phyloP scores from a whole-genome alignment of 2,329 filamentous ascomycete species.

The Epichloe bromicola region DNA sequence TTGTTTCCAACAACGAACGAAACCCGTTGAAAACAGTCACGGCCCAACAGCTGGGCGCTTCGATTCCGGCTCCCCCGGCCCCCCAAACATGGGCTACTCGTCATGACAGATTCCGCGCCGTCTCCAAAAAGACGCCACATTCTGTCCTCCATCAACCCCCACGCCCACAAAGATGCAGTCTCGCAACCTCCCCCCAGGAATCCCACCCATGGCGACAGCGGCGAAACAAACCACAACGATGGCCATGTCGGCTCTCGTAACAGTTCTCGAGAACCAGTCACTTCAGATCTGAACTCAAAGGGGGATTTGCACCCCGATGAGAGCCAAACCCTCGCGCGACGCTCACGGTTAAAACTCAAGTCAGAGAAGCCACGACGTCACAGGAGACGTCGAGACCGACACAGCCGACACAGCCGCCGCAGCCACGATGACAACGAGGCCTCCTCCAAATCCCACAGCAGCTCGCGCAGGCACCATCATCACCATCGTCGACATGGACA shows the following conservation, averaged over 20 bases:
- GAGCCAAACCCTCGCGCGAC: not conserved
- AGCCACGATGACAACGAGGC: slow-evolving; percentile 13
- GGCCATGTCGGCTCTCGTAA: slow-evolving; percentile 2
- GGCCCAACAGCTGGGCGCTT: too few species aligned
- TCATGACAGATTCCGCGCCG: slow-evolving; percentile 20
- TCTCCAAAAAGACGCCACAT: slow-evolving; percentile 34
- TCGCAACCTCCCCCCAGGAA: not conserved
- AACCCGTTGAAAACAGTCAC: too few species aligned
- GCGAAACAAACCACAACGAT: not conserved
- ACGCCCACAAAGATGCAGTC: slow-evolving; percentile 6
- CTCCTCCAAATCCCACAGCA: slow-evolving; percentile 8
- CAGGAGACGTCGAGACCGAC: not conserved
- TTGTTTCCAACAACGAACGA: too few species aligned
- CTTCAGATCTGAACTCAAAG: not conserved
- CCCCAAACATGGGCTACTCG: slow-evolving; percentile 11
- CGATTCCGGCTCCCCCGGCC: not conserved
- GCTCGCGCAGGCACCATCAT: slow-evolving; percentile 15
- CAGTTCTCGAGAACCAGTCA: not conserved
- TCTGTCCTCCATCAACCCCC: slow-evolving; percentile 34
- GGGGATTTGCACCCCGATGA: not conserved
- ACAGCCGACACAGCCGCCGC: not conserved
- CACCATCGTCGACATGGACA: slow-evolving; percentile 18
- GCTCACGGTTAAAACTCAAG: slow-evolving; percentile 5
- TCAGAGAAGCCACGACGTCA: slow-evolving; percentile 2
- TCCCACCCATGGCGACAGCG: not conserved